Conservation (phyloP, 164 flowering plant species). For the Berberis thunbergii region DNA sequence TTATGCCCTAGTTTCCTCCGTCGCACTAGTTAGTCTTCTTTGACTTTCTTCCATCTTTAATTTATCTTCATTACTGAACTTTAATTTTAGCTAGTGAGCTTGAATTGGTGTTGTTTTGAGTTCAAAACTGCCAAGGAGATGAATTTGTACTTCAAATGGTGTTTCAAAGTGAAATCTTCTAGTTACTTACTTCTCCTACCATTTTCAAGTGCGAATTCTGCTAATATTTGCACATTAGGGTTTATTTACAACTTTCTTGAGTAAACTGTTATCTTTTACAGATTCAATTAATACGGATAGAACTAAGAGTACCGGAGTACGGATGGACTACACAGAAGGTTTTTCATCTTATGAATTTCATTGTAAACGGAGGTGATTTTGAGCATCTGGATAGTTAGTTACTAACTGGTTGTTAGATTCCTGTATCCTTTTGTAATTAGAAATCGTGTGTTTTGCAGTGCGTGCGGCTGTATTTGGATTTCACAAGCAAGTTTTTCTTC, state of each 20-base stretch:
- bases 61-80: not conserved
- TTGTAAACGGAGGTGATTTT: slow-evolving; percentile 87
- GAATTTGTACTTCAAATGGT: no score
- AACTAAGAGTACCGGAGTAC: slow-evolving; percentile 84
- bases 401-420: not conserved
- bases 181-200: no score
- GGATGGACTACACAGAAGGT: slow-evolving; percentile 99
- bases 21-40: slow-evolving; percentile 56
- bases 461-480: slow-evolving; percentile 92
- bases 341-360: slow-evolving; percentile 94
- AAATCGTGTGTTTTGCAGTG: slow-evolving; percentile 36
- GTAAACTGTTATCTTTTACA: slow-evolving; percentile 11
- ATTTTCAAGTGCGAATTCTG: no score
- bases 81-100: not conserved
- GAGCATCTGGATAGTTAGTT: not conserved
- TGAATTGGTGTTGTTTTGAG: slow-evolving; percentile 2
- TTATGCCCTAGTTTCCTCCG: slow-evolving; percentile 74
- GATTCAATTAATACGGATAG: slow-evolving; percentile 86
- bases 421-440: not conserved
- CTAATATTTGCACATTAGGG: no score
- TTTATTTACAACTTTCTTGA: no score
- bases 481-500: slow-evolving; percentile 62
- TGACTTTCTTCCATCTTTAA: not conserved
- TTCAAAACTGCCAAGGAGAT: no score
- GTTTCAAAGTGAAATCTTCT: no score